Percentiles rank a stretch among this genome's conserved stretches.
These are phyloP conservation scores for Cicer yamashitae DNA, from an alignment of 306 rosid genomes.

Conservation along the genomic window DNA sequence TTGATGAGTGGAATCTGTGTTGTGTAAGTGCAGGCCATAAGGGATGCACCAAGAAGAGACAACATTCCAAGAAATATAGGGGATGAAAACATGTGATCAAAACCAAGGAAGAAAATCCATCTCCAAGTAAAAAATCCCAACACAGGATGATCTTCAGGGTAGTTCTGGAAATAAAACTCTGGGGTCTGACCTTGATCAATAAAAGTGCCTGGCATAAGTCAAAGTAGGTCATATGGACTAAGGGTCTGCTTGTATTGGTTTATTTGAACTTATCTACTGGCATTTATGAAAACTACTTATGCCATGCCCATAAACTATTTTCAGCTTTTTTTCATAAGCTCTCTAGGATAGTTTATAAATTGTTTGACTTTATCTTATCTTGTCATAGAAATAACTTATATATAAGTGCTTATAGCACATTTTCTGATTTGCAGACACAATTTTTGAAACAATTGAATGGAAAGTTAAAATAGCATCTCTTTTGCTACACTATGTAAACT, in stretches of 20 bases:
- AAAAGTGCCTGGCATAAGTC: conserved; percentile 67
- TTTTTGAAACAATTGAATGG: conserved; percentile 22
- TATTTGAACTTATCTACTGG: no score
- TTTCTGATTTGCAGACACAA: conserved; percentile 4
- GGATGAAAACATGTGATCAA: conserved; percentile 92
- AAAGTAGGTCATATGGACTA: neutral
- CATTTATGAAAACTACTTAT: no score
- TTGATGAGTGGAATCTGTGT: conserved; percentile 92
- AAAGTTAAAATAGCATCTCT: conserved; percentile 35
- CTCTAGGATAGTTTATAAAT: no score
- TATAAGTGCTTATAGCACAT: neutral
- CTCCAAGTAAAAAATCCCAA: conserved; percentile 93
- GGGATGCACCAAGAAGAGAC: conserved; percentile 82
- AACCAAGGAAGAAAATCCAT: conserved; percentile 92
- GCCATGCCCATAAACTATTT: no score
- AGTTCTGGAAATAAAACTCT: conserved; percentile 74
- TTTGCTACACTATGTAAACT: conserved; percentile 17
- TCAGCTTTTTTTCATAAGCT: no score
- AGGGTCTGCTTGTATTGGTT: no score
- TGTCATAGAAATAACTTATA: no score
- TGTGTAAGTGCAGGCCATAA: conserved; percentile 96
- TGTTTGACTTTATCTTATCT: no score
- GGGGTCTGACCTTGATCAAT: conserved; percentile 95
- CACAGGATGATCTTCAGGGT: conserved; percentile 80
- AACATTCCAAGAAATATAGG: conserved; percentile 75